Conservation (phyloP, 108 stramenopile genomes). For the Skeletonema menzelii region DNA sequence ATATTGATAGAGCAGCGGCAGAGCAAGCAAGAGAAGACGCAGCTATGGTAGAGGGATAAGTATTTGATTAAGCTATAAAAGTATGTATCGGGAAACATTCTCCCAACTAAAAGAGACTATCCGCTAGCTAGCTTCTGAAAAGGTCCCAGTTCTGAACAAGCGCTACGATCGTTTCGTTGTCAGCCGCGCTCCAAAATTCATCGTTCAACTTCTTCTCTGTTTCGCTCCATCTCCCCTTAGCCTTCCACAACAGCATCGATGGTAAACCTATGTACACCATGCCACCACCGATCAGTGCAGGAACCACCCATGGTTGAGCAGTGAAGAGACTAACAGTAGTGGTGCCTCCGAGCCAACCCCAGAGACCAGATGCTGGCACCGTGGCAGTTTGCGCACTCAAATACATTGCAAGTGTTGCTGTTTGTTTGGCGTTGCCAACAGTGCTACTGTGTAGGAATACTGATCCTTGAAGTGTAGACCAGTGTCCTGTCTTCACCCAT, state of each 20-base stretch:
- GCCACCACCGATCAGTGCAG: conserved; percentile 74
- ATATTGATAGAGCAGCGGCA: conserved; percentile 79
- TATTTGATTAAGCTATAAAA: not conserved
- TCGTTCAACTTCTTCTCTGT: conserved; percentile 49
- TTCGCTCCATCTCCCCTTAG: conserved; percentile 41
- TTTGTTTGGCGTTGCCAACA: conserved; percentile 73
- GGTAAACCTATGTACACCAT: conserved; percentile 69
- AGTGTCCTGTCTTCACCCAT: conserved; percentile 57
- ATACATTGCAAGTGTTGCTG: conserved; percentile 63
- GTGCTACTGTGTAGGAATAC: conserved; percentile 53
- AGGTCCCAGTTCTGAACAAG: conserved; percentile 40
- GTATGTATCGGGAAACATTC: not conserved
- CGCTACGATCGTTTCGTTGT: conserved; percentile 33
- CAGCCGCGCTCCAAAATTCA: conserved; percentile 44
- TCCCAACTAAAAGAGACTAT: not conserved
- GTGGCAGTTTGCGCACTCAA: conserved; percentile 65
- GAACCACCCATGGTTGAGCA: conserved; percentile 67
- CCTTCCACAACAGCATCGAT: conserved; percentile 47
- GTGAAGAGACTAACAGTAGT: conserved; percentile 58
- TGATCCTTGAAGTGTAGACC: conserved; percentile 45
- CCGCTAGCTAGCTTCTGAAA: not conserved
- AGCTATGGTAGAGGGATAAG: not conserved
- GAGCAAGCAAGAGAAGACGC: conserved; percentile 82
- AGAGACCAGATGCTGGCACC: conserved; percentile 73
- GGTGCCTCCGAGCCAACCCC: conserved; percentile 75